Base-by-base conservation (phyloP, 2,329 filamentous ascomycete species). In the Aspergillus bombycis region DNA sequence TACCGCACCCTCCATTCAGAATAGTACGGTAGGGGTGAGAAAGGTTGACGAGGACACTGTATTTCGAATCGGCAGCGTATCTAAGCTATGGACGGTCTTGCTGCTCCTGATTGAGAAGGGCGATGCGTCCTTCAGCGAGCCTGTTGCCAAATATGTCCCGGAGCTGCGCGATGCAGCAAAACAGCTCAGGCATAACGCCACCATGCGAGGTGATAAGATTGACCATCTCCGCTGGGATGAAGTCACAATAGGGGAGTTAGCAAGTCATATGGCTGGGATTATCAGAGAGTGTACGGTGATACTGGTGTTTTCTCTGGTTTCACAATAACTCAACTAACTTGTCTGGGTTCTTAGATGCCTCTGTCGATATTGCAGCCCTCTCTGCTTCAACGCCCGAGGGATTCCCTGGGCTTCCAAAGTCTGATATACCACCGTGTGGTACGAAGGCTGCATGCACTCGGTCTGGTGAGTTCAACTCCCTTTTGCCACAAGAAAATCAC, bases 201-300 rank as follows among this genome's bases (percentile, higher is more conserved):
- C 61, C 67, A 43, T 67, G 63, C 4, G 65, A 56, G 57, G 69
- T 14, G 73, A 78, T 55, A 63, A 64, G 7, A 68, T 81, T 12
- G 68, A 72, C 21, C 70, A 71, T 0, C 70, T 81, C 5, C 70
- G 75, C 38, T 85, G 82, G 82, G 75, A 82, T 26, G 77, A 81
- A 10, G 72, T 85, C 36, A 84, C 81, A 0, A 70, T 83, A 9
- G 76, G 77, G 6, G 74, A 80, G 21, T 68, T 84, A 4, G 78
- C 80, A 2, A 78, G 74, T 6, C 82, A 84, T 57, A 70, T 83
- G 5, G 77, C 78, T 34, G 82, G 82, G 0, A 67, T 83, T 59
- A 61, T 69, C 26, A 28, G 46, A 50, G 46, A 50, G 16, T 50
- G 23, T 50, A 50, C 1, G 23, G 3, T 30, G 6, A 19, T 26